Base-by-base conservation (phyloP, 108 stramenopile species). In the Bacterosira constricta region DNA sequence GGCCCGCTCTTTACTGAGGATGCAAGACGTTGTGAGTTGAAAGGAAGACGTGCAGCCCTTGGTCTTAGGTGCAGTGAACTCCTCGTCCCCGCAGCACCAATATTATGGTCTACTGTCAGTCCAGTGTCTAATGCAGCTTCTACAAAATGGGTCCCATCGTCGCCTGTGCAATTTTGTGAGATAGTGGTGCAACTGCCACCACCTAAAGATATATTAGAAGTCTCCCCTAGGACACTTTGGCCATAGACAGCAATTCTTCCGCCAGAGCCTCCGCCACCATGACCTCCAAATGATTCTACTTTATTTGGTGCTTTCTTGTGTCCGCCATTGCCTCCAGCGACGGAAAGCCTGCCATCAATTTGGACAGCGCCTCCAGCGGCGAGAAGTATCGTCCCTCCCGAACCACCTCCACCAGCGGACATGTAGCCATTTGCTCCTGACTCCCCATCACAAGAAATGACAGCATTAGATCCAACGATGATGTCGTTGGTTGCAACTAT, bases 161-260 rank as follows among this genome's bases (percentile, higher is more conserved):
- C 62, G 6, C 78, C 75, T 46, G 36, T 76, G 47, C 75, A 76
- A 41, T 76, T 56, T 26, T 56, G 49, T 11, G 29, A 21, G 21
- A 23, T 4, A 38, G 12, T 38, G 46, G 45, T 63, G 54, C 73
- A 73, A 25, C 38, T 41, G 29, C 69, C 81, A 9, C 83, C 76
- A 34, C 42, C 25, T 17, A 76, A 45, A 29, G 35, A 32, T n/a
- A 75, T 5, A 37, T 12, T 29, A 17, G 68, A 65, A 57, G 70
- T 12, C 15, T 71, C 52, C 17, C 58, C 35, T 9, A 73, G 11
- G 1, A 92, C 72, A 44, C 84, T 75, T 56, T 88, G 63, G 4
- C 86, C 92, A 64, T 61, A 90, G 36, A 93, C 23, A 2, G 87
- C 89, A 4, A 96, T 77, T 31, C 91, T 66, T 0, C 94, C 94